Base-by-base conservation (phyloP, 371 early-diverging fungal genomes). In the Mucor plumbeus region DNA sequence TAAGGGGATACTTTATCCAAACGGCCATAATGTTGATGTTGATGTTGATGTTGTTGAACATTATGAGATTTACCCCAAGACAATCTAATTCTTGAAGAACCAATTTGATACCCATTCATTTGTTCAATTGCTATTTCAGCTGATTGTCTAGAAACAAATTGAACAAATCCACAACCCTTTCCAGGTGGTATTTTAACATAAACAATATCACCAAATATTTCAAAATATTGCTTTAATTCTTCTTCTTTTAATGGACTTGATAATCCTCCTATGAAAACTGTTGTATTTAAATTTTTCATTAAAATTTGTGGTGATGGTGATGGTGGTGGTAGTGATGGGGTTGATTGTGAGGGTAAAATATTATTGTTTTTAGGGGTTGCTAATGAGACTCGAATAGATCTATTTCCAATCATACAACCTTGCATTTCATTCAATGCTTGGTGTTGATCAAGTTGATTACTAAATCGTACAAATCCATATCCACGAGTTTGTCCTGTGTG, bases 121-220 rank as follows among this genome's bases (percentile, higher is more conserved):
- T 92, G 88, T 47, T 80, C 77, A 70, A 97, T 92, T 11, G 97
- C 96, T 64, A 88, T 73, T 72, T 95, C 96, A 10, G 97, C 97
- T 58, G 88, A 80, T 19, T 85, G 86, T 9, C 95, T 83, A 68
- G 89, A 86, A 14, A 86, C 87, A 74, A 85, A 97, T 61, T 93
- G 93, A 19, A 97, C 95, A 83, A 96, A 97, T 1, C 95, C 97
- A 76, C 96, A 97, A 4, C 93, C 92, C 73, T 94, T 95, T 55
- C 92, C 92, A 15, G 91, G 91, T 34, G 96, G 96, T 62, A 97
- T 95, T 71, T 95, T 95, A 65, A 92, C 91, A 77, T 95, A 91
- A 5, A 87, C 83, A 48, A 97, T 95, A 17, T 91, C 93, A 34
- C 97, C 97, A 81, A 94, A 95, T 36, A 85, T 86, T 17, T 84